Conservation (phyloP, 805 yeast species). For the Metschnikowia bowlesiae region DNA sequence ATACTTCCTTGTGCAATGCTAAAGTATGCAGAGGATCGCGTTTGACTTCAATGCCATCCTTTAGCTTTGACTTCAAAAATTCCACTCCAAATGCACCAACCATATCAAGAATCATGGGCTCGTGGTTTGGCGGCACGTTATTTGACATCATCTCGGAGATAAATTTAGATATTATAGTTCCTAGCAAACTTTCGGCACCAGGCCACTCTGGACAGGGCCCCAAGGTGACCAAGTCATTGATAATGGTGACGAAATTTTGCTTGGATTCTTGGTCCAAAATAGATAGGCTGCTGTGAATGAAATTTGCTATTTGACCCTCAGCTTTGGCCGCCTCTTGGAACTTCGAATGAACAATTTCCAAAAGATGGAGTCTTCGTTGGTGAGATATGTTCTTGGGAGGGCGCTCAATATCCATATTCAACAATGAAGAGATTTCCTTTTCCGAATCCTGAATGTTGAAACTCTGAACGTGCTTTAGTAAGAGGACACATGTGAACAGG, state of each 20-base stretch:
- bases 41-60: not conserved
- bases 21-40: not conserved
- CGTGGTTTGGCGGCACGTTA: conserved; percentile 3
- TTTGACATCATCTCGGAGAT: not conserved
- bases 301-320: conserved; percentile 6
- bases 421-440: conserved; percentile 2
- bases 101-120: conserved; percentile 10
- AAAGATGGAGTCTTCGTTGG: conserved; percentile 7
- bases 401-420: conserved; percentile 3
- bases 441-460: conserved; percentile 18
- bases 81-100: conserved; percentile 7
- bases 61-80: conserved; percentile 1
- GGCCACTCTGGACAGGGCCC: conserved; percentile 59
- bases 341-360: not conserved
- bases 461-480: conserved; percentile 40
- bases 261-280: conserved; percentile 7
- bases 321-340: conserved; percentile 2
- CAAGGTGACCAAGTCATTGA: conserved; percentile 53
- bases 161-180: conserved; percentile 1
- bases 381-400: conserved; percentile 5
- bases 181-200: conserved; percentile 38
- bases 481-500: conserved; percentile 44
- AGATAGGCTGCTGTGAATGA: conserved; percentile 6
- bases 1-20: not conserved
- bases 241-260: conserved; percentile 20